These are phyloP conservation scores for Colletotrichum magnum DNA, from an alignment of 2,329 filamentous ascomycete genomes.

Conservation along the genomic window DNA sequence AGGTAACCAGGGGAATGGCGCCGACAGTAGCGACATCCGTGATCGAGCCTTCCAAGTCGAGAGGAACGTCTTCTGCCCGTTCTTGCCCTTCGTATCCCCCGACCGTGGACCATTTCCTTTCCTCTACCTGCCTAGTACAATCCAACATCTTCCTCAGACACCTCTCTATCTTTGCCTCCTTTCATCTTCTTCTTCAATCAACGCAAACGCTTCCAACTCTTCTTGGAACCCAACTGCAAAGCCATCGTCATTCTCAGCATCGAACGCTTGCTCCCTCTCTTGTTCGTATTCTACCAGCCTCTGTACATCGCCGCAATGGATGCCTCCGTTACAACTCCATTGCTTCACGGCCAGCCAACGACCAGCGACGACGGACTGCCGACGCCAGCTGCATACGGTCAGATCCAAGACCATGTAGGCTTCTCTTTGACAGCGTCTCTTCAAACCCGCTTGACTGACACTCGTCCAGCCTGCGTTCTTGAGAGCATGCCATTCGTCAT, in stretches of 20 bases:
- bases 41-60: too few species aligned
- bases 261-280: not conserved
- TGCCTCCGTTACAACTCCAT: slow-evolving; percentile 40
- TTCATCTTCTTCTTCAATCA: not conserved
- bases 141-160: not conserved
- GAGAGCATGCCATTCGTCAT: slow-evolving; percentile 66
- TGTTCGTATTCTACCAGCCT: slow-evolving; percentile 23
- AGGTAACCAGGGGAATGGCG: too few species aligned
- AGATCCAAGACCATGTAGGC: slow-evolving; percentile 49
- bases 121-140: not conserved
- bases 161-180: not conserved
- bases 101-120: too few species aligned
- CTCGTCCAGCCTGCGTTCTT: slow-evolving; percentile 62
- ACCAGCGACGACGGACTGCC: slow-evolving; percentile 26
- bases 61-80: too few species aligned
- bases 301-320: slow-evolving; percentile 23
- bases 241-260: slow-evolving; percentile 1
- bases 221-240: not conserved
- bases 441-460: slow-evolving; percentile 34
- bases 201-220: not conserved
- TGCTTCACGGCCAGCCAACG: slow-evolving; percentile 37
- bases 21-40: too few species aligned
- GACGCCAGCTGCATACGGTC: slow-evolving; percentile 39
- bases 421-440: not conserved
- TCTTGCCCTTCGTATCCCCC: too few species aligned